These are phyloP conservation scores for Lasiosphaeria hispida DNA, from an alignment of 495 filamentous ascomycete species.

Conservation along the genomic window DNA sequence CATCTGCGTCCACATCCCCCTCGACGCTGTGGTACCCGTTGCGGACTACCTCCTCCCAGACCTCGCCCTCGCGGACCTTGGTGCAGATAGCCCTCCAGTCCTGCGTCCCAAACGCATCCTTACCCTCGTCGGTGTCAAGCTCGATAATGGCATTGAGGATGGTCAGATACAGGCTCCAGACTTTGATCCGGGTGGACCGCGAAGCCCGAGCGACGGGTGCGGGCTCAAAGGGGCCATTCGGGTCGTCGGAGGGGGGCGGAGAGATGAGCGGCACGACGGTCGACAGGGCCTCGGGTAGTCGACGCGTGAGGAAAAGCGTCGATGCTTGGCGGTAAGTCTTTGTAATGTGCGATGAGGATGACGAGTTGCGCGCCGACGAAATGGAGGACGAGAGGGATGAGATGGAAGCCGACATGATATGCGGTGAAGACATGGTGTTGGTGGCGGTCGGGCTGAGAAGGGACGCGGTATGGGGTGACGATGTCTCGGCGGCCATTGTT, in stretches of 20 bases:
- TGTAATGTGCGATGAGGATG: slow-evolving; percentile 61
- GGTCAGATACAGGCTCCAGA: slow-evolving; percentile 95
- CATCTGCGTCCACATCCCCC: slow-evolving; percentile 89
- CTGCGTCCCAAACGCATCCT: slow-evolving; percentile 74
- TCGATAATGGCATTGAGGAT: slow-evolving; percentile 88
- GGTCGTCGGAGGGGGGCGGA: slow-evolving; percentile 36
- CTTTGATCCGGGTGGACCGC: slow-evolving; percentile 78
- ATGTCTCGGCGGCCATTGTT: slow-evolving; percentile 40
- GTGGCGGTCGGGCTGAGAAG: slow-evolving; percentile 20
- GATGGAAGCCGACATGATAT: slow-evolving; percentile 45
- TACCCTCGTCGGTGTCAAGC: slow-evolving; percentile 85
- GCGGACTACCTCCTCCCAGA: slow-evolving; percentile 90
- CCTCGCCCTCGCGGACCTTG: slow-evolving; percentile 77
- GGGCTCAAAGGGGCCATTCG: slow-evolving; percentile 37
- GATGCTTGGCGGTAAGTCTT: slow-evolving; percentile 88
- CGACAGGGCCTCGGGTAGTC: slow-evolving; percentile 82
- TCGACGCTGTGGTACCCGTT: slow-evolving; percentile 83
- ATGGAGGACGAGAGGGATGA: slow-evolving; percentile 44
- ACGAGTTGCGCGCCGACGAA: slow-evolving; percentile 53
- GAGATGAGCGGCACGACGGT: slow-evolving; percentile 77
- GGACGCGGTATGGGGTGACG: slow-evolving; percentile 37
- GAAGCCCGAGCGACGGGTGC: slow-evolving; percentile 74
- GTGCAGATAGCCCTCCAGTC: slow-evolving; percentile 78
- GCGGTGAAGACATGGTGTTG: slow-evolving; percentile 21
- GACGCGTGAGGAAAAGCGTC: slow-evolving; percentile 87